These are phyloP conservation scores for Saraca asoca DNA, from an alignment of 331 rosid genomes.

Conservation along the genomic window DNA sequence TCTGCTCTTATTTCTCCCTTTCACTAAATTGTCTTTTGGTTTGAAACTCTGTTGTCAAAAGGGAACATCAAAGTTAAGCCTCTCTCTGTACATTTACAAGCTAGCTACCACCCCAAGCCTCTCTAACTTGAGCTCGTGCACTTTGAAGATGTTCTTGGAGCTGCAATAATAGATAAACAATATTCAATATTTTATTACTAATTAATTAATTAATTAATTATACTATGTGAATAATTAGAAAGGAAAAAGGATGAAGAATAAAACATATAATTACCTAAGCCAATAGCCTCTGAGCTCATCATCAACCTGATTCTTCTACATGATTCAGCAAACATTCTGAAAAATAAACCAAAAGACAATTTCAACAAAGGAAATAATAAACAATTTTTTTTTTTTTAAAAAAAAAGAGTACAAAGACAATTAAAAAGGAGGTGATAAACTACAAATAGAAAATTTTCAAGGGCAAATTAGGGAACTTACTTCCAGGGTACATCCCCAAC, in stretches of 20 bases:
- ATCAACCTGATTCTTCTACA: slow-evolving; percentile 69
- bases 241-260: neutral
- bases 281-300: slow-evolving; percentile 63
- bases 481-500: slow-evolving; percentile 93
- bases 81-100: slow-evolving; percentile 26
- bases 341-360: neutral
- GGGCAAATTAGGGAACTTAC: slow-evolving; percentile 41
- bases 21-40: neutral
- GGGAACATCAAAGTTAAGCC: neutral
- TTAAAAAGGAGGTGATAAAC: neutral
- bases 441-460: no score
- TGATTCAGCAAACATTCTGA: slow-evolving; percentile 74
- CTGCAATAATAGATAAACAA: slow-evolving; percentile 26
- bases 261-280: slow-evolving; percentile 40
- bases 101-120: neutral
- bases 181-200: neutral
- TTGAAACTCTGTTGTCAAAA: no score
- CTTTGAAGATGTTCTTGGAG: slow-evolving; percentile 39
- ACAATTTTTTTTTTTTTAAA: no score
- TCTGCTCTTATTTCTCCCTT: neutral
- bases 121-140: slow-evolving; percentile 36
- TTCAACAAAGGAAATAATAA: neutral
- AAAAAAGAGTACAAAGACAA: no score
- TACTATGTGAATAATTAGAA: neutral
- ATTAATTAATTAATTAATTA: neutral